Percentiles rank a stretch among this genome's conserved stretches.
Evolutionary conservation across 2,329 filamentous ascomycete genomes (phyloP).

Genomic region (Bipolaris cookei): DNA sequence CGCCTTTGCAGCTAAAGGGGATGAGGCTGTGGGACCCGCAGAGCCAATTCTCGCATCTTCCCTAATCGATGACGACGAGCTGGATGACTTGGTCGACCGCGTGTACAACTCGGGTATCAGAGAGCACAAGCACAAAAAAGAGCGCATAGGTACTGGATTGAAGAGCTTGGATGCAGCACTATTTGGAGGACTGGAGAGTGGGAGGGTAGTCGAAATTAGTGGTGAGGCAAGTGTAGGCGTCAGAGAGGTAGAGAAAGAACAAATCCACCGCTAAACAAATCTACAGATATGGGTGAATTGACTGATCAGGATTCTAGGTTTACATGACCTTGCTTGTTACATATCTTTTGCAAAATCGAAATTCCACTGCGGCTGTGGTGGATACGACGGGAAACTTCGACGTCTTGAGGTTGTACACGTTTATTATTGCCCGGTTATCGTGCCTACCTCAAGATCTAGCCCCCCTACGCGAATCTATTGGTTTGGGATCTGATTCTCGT

Average conservation of each 20-base stretch:
- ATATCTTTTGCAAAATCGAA: conserved; percentile 44
- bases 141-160: conserved; percentile 31
- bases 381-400: conserved; percentile 57
- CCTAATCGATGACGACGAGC: conserved; percentile 24
- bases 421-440: conserved; percentile 34
- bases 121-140: background rate
- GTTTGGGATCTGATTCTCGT: background rate
- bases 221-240: conserved; percentile 35
- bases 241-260: conserved; percentile 34
- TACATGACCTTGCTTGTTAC: conserved; percentile 46
- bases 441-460: conserved; percentile 3
- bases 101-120: conserved; percentile 3
- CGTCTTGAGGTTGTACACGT: conserved; percentile 48
- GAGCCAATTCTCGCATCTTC: conserved; percentile 29
- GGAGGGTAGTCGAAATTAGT: conserved; percentile 46
- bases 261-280: too few species aligned
- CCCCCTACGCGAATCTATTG: background rate
- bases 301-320: conserved; percentile 3
- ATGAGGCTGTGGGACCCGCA: conserved; percentile 1
- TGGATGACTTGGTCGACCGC: conserved; percentile 21
- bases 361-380: conserved; percentile 50
- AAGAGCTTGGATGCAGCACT: conserved; percentile 47
- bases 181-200: conserved; percentile 47
- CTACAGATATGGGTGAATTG: background rate
- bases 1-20: background rate